Evolutionary conservation across 176 grass and related monocot genomes (phyloP).

Genomic region (Ensete ventricosum): DNA sequence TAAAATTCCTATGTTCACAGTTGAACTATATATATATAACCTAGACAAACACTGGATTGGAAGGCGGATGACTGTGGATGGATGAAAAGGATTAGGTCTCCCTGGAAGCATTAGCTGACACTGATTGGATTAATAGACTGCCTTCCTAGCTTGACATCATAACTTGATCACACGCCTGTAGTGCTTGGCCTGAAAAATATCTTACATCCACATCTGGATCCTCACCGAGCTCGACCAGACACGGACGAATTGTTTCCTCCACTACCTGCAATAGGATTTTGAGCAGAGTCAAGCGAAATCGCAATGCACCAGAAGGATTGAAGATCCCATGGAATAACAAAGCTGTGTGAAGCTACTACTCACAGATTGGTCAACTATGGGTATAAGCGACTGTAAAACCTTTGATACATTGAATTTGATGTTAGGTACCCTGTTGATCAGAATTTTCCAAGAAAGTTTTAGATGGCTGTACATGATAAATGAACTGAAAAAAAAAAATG

Average conservation of each 20-base stretch:
- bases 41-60: too few relatives aligned
- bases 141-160: too few relatives aligned
- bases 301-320: not conserved
- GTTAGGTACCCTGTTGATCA: conserved; percentile 68
- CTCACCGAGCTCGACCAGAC: conserved; percentile 83
- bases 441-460: not conserved
- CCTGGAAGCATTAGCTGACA: too few relatives aligned
- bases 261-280: conserved; percentile 38
- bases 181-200: too few relatives aligned
- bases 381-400: conserved; percentile 67
- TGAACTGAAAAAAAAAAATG: not conserved
- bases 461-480: not conserved
- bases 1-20: too few relatives aligned
- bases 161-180: too few relatives aligned
- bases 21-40: too few relatives aligned
- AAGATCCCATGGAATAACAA: not conserved
- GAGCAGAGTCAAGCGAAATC: not conserved
- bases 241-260: conserved; percentile 63
- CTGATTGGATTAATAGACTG: too few relatives aligned
- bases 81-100: too few relatives aligned
- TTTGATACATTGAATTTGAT: conserved; percentile 96
- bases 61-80: too few relatives aligned
- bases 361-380: conserved; percentile 66
- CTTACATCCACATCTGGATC: conserved; percentile 72
- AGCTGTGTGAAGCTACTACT: conserved; percentile 12